Evolutionary conservation across 1,139 yeast species (phyloP).

Genomic region (Cylindricascospora bacillispora): DNA sequence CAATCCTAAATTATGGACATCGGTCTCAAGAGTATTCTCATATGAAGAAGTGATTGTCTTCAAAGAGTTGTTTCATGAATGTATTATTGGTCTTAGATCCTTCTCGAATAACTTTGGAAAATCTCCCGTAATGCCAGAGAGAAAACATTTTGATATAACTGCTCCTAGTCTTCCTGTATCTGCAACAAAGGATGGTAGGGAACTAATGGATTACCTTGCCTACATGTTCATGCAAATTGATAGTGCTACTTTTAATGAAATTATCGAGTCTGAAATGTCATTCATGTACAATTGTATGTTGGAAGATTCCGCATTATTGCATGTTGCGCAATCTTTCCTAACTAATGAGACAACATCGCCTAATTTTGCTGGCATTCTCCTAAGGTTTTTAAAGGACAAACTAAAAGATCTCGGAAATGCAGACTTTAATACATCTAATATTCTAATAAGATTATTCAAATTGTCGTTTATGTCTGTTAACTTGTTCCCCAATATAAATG

Average conservation of each 20-base stretch:
- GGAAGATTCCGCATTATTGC: slow-evolving; percentile 74
- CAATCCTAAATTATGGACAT: slow-evolving; percentile 68
- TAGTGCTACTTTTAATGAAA: slow-evolving; percentile 91
- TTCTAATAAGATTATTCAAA: slow-evolving; percentile 75
- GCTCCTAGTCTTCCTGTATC: slow-evolving; percentile 77
- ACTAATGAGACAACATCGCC: slow-evolving; percentile 92
- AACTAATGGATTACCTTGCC: slow-evolving; percentile 90
- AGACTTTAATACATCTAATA: slow-evolving; percentile 66
- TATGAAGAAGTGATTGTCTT: slow-evolving; percentile 74
- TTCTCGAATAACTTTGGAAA: slow-evolving; percentile 45
- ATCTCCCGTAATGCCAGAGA: slow-evolving; percentile 8
- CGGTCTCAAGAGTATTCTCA: slow-evolving; percentile 70
- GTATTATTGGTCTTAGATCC: slow-evolving; percentile 67
- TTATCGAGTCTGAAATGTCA: slow-evolving; percentile 70
- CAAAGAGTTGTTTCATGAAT: slow-evolving; percentile 68
- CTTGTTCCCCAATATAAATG: slow-evolving; percentile 78
- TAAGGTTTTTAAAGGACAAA: slow-evolving; percentile 62
- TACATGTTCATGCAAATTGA: slow-evolving; percentile 89
- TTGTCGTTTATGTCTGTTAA: slow-evolving; percentile 93
- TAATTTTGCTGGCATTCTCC: slow-evolving; percentile 77
- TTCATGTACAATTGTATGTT: slow-evolving; percentile 70
- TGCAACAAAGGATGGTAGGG: slow-evolving; percentile 87
- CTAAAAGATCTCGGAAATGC: slow-evolving; percentile 71
- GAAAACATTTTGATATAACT: slow-evolving; percentile 48
- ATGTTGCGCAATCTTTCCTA: slow-evolving; percentile 84